Percentiles rank a stretch among this genome's conserved stretches.
These are phyloP conservation scores for Boletus vinaceobasis DNA, from an alignment of 768 basidiomycete genomes.

Conservation along the genomic window DNA sequence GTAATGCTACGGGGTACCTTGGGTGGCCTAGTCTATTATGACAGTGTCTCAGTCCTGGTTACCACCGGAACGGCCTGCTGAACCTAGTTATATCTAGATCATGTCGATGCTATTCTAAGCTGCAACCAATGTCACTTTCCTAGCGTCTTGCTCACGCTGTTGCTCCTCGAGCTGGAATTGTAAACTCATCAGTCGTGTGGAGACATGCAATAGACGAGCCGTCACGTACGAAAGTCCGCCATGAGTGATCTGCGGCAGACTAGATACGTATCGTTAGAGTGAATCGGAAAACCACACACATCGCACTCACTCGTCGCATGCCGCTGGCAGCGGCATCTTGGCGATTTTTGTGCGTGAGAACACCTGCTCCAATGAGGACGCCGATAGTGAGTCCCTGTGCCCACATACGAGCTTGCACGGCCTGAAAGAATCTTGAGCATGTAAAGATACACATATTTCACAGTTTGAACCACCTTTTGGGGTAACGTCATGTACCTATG, in stretches of 20 bases:
- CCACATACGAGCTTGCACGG: slow-evolving; percentile 89
- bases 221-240: slow-evolving; percentile 26
- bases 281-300: no score
- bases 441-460: no score
- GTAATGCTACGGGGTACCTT: not conserved
- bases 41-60: not conserved
- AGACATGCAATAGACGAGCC: not conserved
- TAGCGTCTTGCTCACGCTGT: slow-evolving; percentile 20
- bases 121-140: slow-evolving; percentile 11
- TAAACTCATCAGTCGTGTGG: not conserved
- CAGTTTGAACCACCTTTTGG: slow-evolving; percentile 21
- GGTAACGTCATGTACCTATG: slow-evolving; percentile 26
- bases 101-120: not conserved
- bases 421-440: slow-evolving; percentile 39
- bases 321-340: slow-evolving; percentile 33
- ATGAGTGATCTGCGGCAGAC: slow-evolving; percentile 27
- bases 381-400: slow-evolving; percentile 80
- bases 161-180: slow-evolving; percentile 27
- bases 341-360: slow-evolving; percentile 52
- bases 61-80: not conserved
- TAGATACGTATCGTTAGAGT: not conserved
- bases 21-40: not conserved
- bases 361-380: slow-evolving; percentile 66
- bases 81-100: not conserved
- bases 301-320: slow-evolving; percentile 21